These are phyloP conservation scores for Pelargonium myrrhifolium DNA, from an alignment of 441 rosid species.

Conservation along the genomic window DNA sequence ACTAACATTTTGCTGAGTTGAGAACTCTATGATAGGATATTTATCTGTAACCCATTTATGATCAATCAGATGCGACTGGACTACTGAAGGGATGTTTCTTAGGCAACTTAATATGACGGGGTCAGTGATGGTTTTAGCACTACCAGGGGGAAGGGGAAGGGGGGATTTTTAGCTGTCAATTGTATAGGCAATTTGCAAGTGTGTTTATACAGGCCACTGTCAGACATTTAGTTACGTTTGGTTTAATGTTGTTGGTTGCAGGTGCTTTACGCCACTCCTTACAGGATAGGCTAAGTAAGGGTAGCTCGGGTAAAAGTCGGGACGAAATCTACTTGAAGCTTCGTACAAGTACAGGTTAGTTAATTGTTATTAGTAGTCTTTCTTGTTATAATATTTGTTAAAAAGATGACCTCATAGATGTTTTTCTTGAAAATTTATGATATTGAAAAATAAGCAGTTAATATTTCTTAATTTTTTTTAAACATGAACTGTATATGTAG, in stretches of 20 bases:
- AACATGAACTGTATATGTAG: too few relatives aligned
- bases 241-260: conserved; percentile 21
- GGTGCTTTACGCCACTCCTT: conserved; percentile 90
- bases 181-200: background rate
- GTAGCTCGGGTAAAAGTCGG: conserved; percentile 62
- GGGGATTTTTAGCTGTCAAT: background rate
- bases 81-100: background rate
- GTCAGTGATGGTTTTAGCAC: too few relatives aligned
- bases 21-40: background rate
- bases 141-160: background rate
- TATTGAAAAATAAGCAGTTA: background rate
- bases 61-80: background rate
- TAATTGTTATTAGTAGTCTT: background rate
- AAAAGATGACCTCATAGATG: background rate
- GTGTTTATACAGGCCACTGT: background rate
- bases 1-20: background rate
- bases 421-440: background rate
- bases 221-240: background rate
- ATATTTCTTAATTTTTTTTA: too few relatives aligned
- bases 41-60: background rate
- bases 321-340: conserved; percentile 83
- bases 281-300: conserved; percentile 83
- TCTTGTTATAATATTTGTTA: background rate
- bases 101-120: background rate
- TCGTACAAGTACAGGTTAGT: conserved; percentile 77